Evolutionary conservation across 805 yeast species (phyloP), one percentile per base, ranked within the genome.

Genomic region (Cyberlindnera lachancei): DNA sequence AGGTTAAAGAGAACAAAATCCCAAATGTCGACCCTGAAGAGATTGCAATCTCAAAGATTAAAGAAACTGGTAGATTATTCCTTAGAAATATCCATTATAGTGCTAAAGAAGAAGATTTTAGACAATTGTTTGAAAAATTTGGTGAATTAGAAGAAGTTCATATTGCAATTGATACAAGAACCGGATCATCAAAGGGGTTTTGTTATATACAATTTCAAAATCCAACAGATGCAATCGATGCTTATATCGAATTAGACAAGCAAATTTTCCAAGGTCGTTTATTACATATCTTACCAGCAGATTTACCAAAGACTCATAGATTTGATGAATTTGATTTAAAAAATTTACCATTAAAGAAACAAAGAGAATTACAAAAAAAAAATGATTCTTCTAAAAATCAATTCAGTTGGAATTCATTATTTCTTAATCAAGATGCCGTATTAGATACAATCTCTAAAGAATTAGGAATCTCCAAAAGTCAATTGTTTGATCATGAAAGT

Each of bases 391-490:
- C 92, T 2, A 84, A 80, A 54, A 72, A 77, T 30, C 90, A 86
- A 48, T 92, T 92, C 58, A 77, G 88, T 47, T 92, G 98, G 98
- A 92, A 88, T 52, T 85, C 97, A 0, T 67, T 92, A 23, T 92
- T 76, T 52, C 75, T 92, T 80, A 90, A 82, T 52, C 75, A 67
- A 35, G 96, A 90, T 61, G 95, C 97, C 1, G 94, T 92, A 10
- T 64, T 92, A 57, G 90, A 86, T 30, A 79, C 92, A 33, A 92
- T 87, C 26, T 96, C 97, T 2, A 55, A 73, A 7, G 80, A 81
- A 47, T 59, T 92, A 58, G 97, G 97, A 7, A 65, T 92, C 30
- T 55, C 76, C 18, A 92, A 90, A 56, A 68, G 92, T 7, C 85
- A 86, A 36, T 68, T 92, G 50, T 72, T 92, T 39, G 94, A 92